Conservation (phyloP, 2,329 filamentous ascomycete genomes). For the Fusarium albidum region DNA sequence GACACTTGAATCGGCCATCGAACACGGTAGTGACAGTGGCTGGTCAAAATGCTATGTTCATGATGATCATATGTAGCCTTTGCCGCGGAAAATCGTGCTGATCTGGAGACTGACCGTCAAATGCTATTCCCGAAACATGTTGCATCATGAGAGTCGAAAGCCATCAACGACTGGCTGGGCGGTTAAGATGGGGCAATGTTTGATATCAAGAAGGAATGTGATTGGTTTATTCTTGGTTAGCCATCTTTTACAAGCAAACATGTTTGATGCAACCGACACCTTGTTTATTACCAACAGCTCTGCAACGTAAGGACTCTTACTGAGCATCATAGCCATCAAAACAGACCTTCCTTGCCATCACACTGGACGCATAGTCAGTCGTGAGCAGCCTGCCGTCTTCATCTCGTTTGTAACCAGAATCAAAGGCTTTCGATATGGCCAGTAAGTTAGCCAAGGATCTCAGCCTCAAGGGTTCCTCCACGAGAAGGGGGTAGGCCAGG, state of each 20-base stretch:
- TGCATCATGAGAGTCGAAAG: not conserved
- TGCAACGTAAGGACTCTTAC: not conserved
- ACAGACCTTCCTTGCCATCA: too few relatives aligned
- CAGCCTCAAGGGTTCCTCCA: constrained; percentile 42
- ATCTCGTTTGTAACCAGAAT: not conserved
- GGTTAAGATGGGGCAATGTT: not conserved
- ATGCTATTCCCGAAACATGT: too few relatives aligned
- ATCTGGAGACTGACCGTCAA: too few relatives aligned
- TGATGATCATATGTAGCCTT: too few relatives aligned
- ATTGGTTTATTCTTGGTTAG: constrained; percentile 16
- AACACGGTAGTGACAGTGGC: too few relatives aligned
- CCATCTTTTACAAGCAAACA: not conserved
- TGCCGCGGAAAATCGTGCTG: too few relatives aligned
- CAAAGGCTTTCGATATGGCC: constrained; percentile 5
- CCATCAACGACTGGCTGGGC: not conserved
- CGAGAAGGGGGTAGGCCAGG: constrained; percentile 74
- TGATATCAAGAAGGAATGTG: constrained; percentile 1
- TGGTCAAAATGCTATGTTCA: too few relatives aligned
- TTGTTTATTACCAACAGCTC: too few relatives aligned
- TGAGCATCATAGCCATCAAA: too few relatives aligned
- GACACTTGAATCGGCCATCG: too few relatives aligned
- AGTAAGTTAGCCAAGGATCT: constrained; percentile 45
- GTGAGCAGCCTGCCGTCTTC: too few relatives aligned
- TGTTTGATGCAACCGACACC: constrained; percentile 11
- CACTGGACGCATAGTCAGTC: too few relatives aligned